Percentiles rank a stretch among this genome's conserved stretches.
Evolutionary conservation across 768 basidiomycete genomes (phyloP).

Genomic region (Mrakia gelida): DNA sequence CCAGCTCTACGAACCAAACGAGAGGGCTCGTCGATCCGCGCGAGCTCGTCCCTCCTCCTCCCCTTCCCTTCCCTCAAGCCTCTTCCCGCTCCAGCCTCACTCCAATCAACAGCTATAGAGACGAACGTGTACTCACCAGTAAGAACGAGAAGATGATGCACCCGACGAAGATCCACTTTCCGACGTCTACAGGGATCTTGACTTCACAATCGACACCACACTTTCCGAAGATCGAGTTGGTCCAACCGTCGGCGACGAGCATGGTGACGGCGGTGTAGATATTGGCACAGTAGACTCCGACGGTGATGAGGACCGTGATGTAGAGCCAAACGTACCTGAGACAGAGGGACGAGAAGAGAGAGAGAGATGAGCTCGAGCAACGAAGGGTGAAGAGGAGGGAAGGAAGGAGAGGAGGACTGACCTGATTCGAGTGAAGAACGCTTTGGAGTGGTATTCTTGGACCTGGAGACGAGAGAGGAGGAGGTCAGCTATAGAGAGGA

Average conservation of each 20-base stretch:
- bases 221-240: conserved; percentile 79
- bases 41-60: conserved; percentile 9
- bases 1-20: too few species aligned
- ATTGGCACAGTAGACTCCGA: conserved; percentile 94
- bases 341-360: conserved; percentile 3
- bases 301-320: conserved; percentile 86
- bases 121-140: conserved; percentile 56
- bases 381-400: background rate
- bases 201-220: conserved; percentile 71
- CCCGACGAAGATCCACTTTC: conserved; percentile 94
- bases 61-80: background rate
- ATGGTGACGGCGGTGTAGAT: conserved; percentile 96
- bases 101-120: too few species aligned
- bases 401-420: conserved; percentile 44
- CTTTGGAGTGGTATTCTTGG: conserved; percentile 78
- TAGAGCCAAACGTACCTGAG: conserved; percentile 87
- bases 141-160: conserved; percentile 99
- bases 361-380: background rate
- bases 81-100: background rate
- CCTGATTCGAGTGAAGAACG: conserved; percentile 82
- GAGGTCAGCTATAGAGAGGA: background rate
- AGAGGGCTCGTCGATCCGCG: too few species aligned
- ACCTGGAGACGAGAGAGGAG: background rate
- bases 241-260: conserved; percentile 86
- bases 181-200: conserved; percentile 74